Base-by-base conservation (phyloP, 148 eudicot species). In the Spergularia marina region DNA sequence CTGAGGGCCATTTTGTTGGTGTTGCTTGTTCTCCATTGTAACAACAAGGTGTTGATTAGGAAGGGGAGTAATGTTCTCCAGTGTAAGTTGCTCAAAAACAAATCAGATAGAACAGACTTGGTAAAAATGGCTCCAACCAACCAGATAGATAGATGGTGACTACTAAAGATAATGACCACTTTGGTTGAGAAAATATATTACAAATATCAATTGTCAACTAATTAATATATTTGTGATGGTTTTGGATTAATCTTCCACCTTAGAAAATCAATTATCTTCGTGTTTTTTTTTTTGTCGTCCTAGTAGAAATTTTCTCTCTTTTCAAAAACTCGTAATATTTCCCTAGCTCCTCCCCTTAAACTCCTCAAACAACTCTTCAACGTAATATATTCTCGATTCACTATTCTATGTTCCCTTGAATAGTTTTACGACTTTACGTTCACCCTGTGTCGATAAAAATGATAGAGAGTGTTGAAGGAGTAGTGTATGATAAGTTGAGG, bases 31-130 rank as follows among this genome's bases (percentile, higher is more conserved):
- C 57, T 70, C 80, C 80, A 77, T 44, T 30, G 36, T 30, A 30
- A 30, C 36, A 44, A 53, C 30, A 70, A 34, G 20, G 0, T 47
- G 55, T 64, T 51, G 75, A 71, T 53, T 53, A 54, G 25, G 70
- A 44, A 65, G 25, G 16, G 77, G 53, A 75, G 69, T 63, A 65
- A 63, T 52, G 16, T 64, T 74, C 57, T 74, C 77, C 77, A 74
- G 77, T 64, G 60, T 70, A 70, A 53, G 51, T 74, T 65, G 61
- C 62, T 53, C 39, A 75, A 65, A 67, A 65, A 25, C 15, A 65
- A 49, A 74, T 8, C 54, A 23, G 34, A 59, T 59, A 70, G 49
- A 44, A 2, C 9, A 44, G 49, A 59, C 53, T 53, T 0, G 73
- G 53, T 30, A 30, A 53, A 70, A 70, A 68, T 16, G n/a, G 39